Evolutionary conservation across 352 stramenopile species (phyloP).

Genomic region (Phytophthora hibernalis): DNA sequence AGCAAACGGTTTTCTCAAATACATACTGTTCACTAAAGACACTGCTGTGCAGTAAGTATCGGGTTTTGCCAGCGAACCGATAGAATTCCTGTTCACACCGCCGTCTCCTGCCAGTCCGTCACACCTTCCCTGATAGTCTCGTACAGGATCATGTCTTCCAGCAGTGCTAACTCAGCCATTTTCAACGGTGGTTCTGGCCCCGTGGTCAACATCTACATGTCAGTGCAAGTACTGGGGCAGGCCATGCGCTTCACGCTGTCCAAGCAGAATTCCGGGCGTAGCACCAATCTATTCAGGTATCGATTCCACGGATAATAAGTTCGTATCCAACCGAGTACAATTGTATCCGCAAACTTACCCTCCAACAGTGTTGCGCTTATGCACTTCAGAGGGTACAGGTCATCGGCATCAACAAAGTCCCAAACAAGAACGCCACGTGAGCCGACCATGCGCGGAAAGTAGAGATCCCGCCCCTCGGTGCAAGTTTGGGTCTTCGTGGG

Average conservation of each 20-base stretch:
- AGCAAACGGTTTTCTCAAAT: too few relatives aligned
- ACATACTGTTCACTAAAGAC: too few relatives aligned
- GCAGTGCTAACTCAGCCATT: conserved; percentile 25
- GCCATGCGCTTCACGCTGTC: conserved; percentile 39
- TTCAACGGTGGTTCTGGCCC: conserved; percentile 13
- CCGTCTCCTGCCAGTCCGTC: conserved; percentile 32
- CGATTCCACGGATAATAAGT: not conserved
- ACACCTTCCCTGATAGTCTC: conserved; percentile 25
- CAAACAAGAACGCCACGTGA: conserved; percentile 47
- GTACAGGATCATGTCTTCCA: conserved; percentile 37
- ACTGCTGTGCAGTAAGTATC: not conserved
- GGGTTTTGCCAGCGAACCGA: not conserved
- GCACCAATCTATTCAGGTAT: conserved; percentile 19
- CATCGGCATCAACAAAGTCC: conserved; percentile 53
- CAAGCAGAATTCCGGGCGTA: conserved; percentile 31
- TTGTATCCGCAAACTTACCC: conserved; percentile 37
- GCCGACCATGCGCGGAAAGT: conserved; percentile 39
- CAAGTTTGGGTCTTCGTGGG: conserved; percentile 24
- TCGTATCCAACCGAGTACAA: not conserved
- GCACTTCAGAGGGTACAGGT: conserved; percentile 37
- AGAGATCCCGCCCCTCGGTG: conserved; percentile 32
- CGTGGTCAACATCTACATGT: conserved; percentile 33
- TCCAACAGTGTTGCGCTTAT: conserved; percentile 40
- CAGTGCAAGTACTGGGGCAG: conserved; percentile 35
- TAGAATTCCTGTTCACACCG: conserved; percentile 2